A percentile compares a stretch with the other conserved stretches of the same genome.
Conservation (phyloP, 768 basidiomycete species). For the Paxillus involutus region DNA sequence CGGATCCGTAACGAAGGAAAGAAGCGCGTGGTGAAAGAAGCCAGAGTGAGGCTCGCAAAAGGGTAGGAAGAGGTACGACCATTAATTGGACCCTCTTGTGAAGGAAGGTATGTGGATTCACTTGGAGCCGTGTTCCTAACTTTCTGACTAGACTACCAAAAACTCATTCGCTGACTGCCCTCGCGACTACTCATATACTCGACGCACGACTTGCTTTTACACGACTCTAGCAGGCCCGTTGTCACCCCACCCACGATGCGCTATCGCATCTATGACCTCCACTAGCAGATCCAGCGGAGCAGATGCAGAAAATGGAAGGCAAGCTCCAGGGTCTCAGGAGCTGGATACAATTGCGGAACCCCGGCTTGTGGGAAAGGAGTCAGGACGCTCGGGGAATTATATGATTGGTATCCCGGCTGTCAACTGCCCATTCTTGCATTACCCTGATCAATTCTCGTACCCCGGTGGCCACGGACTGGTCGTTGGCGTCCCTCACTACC, state of each 20-base stretch:
- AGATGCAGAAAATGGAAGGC: constrained; percentile 61
- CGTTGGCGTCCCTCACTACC: too few relatives aligned
- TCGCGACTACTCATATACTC: constrained; percentile 67
- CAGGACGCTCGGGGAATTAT: too few relatives aligned
- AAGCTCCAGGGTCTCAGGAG: constrained; percentile 55
- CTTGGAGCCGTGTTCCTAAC: not conserved
- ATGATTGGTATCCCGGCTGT: too few relatives aligned
- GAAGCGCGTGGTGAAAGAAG: too few relatives aligned
- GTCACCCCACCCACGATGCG: constrained; percentile 78
- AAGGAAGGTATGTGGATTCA: constrained; percentile 53
- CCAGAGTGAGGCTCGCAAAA: constrained; percentile 54
- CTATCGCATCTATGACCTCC: constrained; percentile 69
- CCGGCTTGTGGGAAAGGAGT: too few relatives aligned
- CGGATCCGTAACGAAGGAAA: constrained; percentile 56
- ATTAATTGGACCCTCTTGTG: constrained; percentile 56
- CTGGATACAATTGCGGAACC: constrained; percentile 47
- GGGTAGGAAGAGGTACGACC: constrained; percentile 61
- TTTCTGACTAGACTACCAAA: constrained; percentile 52
- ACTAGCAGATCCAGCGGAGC: too few relatives aligned
- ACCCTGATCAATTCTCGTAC: too few relatives aligned
- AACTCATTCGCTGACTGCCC: constrained; percentile 49
- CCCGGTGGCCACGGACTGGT: too few relatives aligned
- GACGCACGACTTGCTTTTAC: constrained; percentile 80
- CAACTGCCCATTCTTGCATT: too few relatives aligned
- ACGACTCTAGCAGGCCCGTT: constrained; percentile 67